These are phyloP conservation scores for Iberis pinnata DNA, from an alignment of 345 rosid genomes.

Conservation along the genomic window DNA sequence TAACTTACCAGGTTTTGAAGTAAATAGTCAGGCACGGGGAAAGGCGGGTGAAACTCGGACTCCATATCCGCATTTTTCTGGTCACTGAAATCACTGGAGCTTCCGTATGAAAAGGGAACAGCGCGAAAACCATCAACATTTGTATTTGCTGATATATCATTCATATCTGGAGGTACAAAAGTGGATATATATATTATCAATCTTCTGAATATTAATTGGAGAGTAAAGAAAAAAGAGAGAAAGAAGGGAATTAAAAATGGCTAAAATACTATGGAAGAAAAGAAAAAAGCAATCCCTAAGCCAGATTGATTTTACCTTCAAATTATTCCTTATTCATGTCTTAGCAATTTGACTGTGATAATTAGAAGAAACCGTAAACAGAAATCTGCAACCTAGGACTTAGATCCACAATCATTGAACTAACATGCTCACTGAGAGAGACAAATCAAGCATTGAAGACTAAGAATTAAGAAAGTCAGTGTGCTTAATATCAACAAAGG, in stretches of 20 bases:
- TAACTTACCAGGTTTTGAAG: constrained; percentile 72
- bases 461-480: neutral
- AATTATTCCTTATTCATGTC: neutral
- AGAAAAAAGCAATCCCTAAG: neutral
- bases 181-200: constrained; percentile 12
- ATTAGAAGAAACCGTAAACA: neutral
- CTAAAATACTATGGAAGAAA: too few species aligned
- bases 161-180: constrained; percentile 32
- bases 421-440: neutral
- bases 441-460: constrained; percentile 1
- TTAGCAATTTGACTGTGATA: neutral
- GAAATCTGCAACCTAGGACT: constrained; percentile 1
- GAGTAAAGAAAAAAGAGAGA: neutral
- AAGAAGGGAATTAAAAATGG: too few species aligned
- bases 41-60: constrained; percentile 64
- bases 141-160: constrained; percentile 36
- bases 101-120: constrained; percentile 72
- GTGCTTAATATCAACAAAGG: neutral
- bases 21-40: constrained; percentile 61
- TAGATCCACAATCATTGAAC: neutral
- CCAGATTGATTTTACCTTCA: neutral
- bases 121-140: constrained; percentile 43
- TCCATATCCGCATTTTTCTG: constrained; percentile 40
- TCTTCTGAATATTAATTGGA: constrained; percentile 8
- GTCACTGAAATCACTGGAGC: constrained; percentile 34